Base-by-base conservation (phyloP, 176 grass and related monocot species). In the Phoenix roebelenii region DNA sequence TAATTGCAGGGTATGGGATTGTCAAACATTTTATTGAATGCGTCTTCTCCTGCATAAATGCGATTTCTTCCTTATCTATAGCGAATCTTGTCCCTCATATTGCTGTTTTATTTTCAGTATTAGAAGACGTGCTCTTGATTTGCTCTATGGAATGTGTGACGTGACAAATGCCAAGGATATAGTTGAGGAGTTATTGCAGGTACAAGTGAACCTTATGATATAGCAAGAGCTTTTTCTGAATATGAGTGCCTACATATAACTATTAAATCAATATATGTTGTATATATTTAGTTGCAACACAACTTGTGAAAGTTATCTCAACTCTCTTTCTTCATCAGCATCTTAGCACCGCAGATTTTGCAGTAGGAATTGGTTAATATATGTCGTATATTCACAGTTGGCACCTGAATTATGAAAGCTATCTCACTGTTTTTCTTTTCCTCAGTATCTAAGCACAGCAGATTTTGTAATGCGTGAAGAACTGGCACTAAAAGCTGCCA, bases 131-230 rank as follows among this genome's bases (percentile, higher is more conserved):
- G 87, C 93, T 83, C 93, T 97, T 71, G 93, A 98, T 92, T 76
- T 98, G 63, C 57, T 98, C 23, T 98, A 98, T 78, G 93, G 93
- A 51, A 98, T 98, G 84, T 98, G 93, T 78, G 93, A 98, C 76
- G 81, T 98, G 62, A 92, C 87, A 50, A 98, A 98, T 51, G 93
- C 93, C 3, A 98, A 92, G 73, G 93, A 98, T 83, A 92, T 98
- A 72, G 93, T 98, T 0, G 93, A 98, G 66, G 93, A 98, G 63
- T 85, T 98, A 49, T 80, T 98, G 81, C 87, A 92, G 93, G 93
- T 98, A 88, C 4, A 60, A 53, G 17, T 44, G 57, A 62, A 72
- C 64, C 19, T 53, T 69, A n/a, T 72, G 22, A 62, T 73, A 50
- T 15, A 7, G 30, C 9, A 35, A 35, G 30, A 35, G 7, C 30